Percentiles rank a stretch among this genome's conserved stretches.
phyloP scores from a whole-genome alignment of 2,329 filamentous ascomycete genomes.

The Sporothrix curviconia region DNA sequence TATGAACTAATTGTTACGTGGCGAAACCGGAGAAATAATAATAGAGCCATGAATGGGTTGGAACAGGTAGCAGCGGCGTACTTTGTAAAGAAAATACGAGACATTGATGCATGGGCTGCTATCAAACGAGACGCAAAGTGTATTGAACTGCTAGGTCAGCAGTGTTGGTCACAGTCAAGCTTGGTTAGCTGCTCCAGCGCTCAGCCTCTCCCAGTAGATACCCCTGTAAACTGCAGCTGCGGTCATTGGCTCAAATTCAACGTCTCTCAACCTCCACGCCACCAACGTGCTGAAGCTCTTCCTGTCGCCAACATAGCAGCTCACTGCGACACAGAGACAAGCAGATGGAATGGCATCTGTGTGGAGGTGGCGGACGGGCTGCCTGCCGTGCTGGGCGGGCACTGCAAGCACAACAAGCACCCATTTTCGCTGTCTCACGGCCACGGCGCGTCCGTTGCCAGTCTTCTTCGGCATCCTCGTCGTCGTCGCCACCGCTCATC shows the following conservation, averaged over 20 bases:
- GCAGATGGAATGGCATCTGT: conserved; percentile 1
- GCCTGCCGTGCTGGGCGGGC: background rate
- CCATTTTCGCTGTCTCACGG: background rate
- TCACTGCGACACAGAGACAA: background rate
- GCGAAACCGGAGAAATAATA: background rate
- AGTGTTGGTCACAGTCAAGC: too few relatives aligned
- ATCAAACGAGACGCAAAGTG: too few relatives aligned
- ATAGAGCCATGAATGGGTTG: background rate
- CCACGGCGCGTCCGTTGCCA: background rate
- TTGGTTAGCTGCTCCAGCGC: too few relatives aligned
- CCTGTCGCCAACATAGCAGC: background rate
- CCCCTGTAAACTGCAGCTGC: too few relatives aligned
- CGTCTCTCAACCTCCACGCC: too few relatives aligned
- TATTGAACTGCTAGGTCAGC: too few relatives aligned
- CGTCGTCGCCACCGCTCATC: conserved; percentile 21
- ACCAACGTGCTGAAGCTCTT: too few relatives aligned
- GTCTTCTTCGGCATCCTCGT: background rate
- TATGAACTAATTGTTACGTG: background rate
- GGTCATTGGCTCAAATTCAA: too few relatives aligned
- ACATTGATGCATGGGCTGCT: too few relatives aligned
- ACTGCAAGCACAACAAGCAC: background rate
- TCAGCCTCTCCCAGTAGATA: too few relatives aligned
- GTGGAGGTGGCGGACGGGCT: background rate
- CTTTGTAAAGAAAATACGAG: background rate
- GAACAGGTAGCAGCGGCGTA: background rate